Base-by-base conservation (phyloP, 192 early-diverging fungal species). In the Podila horticola region DNA sequence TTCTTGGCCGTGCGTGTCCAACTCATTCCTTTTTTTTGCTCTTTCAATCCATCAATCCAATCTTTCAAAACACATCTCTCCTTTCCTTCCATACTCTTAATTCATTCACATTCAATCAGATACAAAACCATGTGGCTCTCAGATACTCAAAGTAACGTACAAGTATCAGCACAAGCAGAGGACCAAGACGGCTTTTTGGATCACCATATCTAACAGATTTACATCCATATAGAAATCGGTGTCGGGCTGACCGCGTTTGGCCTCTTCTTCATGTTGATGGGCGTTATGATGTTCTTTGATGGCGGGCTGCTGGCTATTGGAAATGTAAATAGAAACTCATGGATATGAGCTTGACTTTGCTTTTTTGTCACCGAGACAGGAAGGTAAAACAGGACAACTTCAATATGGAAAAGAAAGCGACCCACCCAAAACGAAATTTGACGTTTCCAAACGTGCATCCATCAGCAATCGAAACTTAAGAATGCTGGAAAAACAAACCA, bases 181-280 rank as follows among this genome's bases (percentile, higher is more conserved):
- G 12, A 10, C 1, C 15, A 12, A 8, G 41, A 38, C 41, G 13
- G 3, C 3, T 15, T 0, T 45, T 7, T 45, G 41, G 12, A 45
- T 45, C 41, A 13, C 13, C 41, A 45, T 45, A 15, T 17, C 41
- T 45, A 45, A 45, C 15, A 17, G 13, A 15, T n/a, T 45, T 45
- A 12, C 41, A 17, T 26, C 24, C 24, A 24, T 10, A 55, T 82
- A 88, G 85, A 99, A 84, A 95, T 98, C 72, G 97, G 97, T 69
- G 96, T 97, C 10, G 97, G 95, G 7, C 82, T 99, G 72, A 96
- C 97, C 28, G 97, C 94, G 10, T 97, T 95, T 81, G 97, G 97
- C 24, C 71, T 94, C 24, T 91, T 95, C 52, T 96, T 98, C 74
- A 97, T 95, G 90, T 74, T 97, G 19, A 84, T 98, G 71, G 97